Conservation (phyloP, 148 eudicot species). For the Camellia sinensis region DNA sequence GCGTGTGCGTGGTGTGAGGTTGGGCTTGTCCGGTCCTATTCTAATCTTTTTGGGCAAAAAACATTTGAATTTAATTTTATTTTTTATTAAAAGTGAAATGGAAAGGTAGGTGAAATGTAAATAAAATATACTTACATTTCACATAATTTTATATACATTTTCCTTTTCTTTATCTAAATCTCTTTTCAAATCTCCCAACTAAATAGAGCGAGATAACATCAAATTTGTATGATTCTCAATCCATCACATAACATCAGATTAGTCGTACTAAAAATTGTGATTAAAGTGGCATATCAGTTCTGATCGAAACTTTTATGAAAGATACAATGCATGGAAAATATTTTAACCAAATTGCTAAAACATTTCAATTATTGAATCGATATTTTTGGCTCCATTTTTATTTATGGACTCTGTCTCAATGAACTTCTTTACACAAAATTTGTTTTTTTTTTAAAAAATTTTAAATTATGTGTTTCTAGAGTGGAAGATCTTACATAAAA, state of each 20-base stretch:
- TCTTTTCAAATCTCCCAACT: too few relatives aligned
- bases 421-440: neutral
- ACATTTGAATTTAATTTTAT: neutral
- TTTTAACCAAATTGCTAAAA: neutral
- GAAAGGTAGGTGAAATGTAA: too few relatives aligned
- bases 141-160: too few relatives aligned
- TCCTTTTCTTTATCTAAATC: too few relatives aligned
- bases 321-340: neutral
- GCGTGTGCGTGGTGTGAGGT: too few relatives aligned
- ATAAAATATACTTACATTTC: too few relatives aligned
- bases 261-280: neutral
- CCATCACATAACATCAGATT: neutral
- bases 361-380: neutral
- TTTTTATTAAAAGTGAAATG: neutral
- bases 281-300: neutral
- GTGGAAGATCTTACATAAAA: too few relatives aligned
- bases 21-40: too few relatives aligned
- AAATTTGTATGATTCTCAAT: neutral
- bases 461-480: too few relatives aligned
- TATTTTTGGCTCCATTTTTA: neutral
- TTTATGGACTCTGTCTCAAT: neutral
- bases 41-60: too few relatives aligned
- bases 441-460: too few relatives aligned
- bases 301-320: neutral
- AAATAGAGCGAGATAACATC: neutral